These are phyloP conservation scores for Phylloporus scabripes DNA, from an alignment of 768 basidiomycete species.

Conservation along the genomic window DNA sequence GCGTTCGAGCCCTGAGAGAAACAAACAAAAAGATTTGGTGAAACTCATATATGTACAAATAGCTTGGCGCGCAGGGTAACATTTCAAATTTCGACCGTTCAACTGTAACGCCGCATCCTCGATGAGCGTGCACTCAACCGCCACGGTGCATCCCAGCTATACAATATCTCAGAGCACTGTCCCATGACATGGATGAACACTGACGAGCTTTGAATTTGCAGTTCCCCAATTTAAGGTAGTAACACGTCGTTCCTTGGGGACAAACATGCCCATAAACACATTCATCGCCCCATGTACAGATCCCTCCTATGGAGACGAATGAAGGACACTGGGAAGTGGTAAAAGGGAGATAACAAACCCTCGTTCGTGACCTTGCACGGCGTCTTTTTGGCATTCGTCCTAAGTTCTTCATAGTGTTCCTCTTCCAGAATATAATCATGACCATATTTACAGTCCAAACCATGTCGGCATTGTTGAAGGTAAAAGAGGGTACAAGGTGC, in stretches of 20 bases:
- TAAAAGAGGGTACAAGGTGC: constrained; percentile 67
- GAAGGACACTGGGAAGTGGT: neutral
- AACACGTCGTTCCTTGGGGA: constrained; percentile 47
- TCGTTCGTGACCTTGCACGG: constrained; percentile 58
- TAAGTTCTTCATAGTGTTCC: constrained; percentile 50
- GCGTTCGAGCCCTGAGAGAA: constrained; percentile 24
- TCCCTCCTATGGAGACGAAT: constrained; percentile 37
- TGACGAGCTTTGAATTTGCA: constrained; percentile 62
- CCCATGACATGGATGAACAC: constrained; percentile 19
- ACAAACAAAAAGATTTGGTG: constrained; percentile 17
- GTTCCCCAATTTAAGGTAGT: constrained; percentile 46
- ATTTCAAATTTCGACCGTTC: constrained; percentile 3
- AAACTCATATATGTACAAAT: constrained; percentile 35
- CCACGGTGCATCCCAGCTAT: constrained; percentile 40
- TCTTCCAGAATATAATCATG: constrained; percentile 56
- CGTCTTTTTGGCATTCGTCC: constrained; percentile 52
- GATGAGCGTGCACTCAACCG: constrained; percentile 14
- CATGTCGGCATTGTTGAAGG: constrained; percentile 55
- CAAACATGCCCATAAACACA: constrained; percentile 42
- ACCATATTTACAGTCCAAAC: constrained; percentile 51
- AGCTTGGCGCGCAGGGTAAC: constrained; percentile 5
- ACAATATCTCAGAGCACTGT: constrained; percentile 8
- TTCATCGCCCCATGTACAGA: constrained; percentile 53
- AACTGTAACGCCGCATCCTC: constrained; percentile 7
- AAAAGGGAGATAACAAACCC: constrained; percentile 32